Evolutionary conservation across 2,329 filamentous ascomycete species (phyloP).

Genomic region (Botrytis paeoniae): DNA sequence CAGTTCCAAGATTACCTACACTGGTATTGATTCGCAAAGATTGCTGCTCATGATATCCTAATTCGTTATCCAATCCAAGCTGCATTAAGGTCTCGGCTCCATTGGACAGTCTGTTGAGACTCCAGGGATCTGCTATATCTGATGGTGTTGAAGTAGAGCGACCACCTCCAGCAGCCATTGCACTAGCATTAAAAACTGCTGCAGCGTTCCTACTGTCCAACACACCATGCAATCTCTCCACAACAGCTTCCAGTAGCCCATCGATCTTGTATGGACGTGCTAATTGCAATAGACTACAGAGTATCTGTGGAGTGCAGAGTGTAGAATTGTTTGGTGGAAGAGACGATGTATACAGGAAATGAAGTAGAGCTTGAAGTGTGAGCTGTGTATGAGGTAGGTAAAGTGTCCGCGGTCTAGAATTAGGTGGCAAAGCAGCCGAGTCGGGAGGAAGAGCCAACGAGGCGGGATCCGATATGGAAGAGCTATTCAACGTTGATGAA

Average conservation of each 20-base stretch:
- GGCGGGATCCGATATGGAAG: conserved; percentile 17
- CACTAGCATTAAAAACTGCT: conserved; percentile 95
- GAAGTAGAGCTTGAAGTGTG: conserved; percentile 84
- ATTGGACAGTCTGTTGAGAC: conserved; percentile 25
- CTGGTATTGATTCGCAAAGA: conserved; percentile 51
- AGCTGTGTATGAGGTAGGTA: conserved; percentile 91
- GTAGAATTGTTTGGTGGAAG: conserved; percentile 72
- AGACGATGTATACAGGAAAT: conserved; percentile 91
- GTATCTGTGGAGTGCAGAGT: conserved; percentile 88
- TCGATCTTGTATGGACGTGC: conserved; percentile 91
- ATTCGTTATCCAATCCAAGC: conserved; percentile 26
- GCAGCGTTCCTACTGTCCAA: conserved; percentile 93
- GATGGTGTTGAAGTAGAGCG: conserved; percentile 63
- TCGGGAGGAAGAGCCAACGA: conserved; percentile 26
- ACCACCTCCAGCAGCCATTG: conserved; percentile 94
- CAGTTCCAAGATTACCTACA: conserved; percentile 39
- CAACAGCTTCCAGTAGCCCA: conserved; percentile 85
- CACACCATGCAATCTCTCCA: conserved; percentile 83
- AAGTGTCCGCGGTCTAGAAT: conserved; percentile 74
- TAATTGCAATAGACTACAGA: conserved; percentile 92
- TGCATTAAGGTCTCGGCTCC: conserved; percentile 23
- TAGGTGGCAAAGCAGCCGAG: conserved; percentile 54
- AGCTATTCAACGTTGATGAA: conserved; percentile 45
- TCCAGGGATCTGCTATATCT: conserved; percentile 51
- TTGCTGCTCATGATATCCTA: conserved; percentile 29